Evolutionary conservation across 2,329 filamentous ascomycete genomes (phyloP), one percentile per base, ranked within the genome.

Genomic region (Zarea fungicola): DNA sequence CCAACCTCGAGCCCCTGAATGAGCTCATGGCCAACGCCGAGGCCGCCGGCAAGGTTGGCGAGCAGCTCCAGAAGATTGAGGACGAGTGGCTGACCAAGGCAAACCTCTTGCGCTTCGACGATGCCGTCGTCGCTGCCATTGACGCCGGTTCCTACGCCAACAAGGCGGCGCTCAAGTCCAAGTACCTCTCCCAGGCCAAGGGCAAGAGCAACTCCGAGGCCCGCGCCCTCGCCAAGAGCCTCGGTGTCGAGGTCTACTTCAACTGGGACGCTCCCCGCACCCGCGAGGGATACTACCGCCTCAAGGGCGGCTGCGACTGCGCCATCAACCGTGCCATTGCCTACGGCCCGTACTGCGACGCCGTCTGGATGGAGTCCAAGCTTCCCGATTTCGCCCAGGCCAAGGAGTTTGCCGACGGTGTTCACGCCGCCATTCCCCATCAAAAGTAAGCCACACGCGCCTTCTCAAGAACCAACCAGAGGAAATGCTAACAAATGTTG

Each of bases 361-460:
- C 95, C 66, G 95, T 99, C 70, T 99, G 93, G 93, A 99, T 99
- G 93, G 93, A 99, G 80, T 92, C 86, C 74, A 96, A 96, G 74
- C 77, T 96, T 57, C 93, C 93, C 39, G 92, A 97, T 67, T 97
- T 77, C 67, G 77, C 78, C 42, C 93, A 97, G 74, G 93, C 93
- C 21, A 81, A 89, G 74, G 87, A 96, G 64, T 99, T 99, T 60
- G 91, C 93, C 26, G 78, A 87, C 36, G 92, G 93, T 42, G 92
- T 99, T 34, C 93, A 97, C 70, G 87, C 89, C 49, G 89, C 90
- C 9, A 96, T 87, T 83, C 93, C 93, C 1, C 87, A 99, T 73
- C 89, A 96, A 70, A 99, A 99, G 87, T 92, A 70, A 70, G 84
- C 75, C 23, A 21, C 39, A 32, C 46, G 40, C 46, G 18, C 4